These are phyloP conservation scores for Linderina pennispora DNA, from an alignment of 192 early-diverging fungal genomes.

Conservation along the genomic window DNA sequence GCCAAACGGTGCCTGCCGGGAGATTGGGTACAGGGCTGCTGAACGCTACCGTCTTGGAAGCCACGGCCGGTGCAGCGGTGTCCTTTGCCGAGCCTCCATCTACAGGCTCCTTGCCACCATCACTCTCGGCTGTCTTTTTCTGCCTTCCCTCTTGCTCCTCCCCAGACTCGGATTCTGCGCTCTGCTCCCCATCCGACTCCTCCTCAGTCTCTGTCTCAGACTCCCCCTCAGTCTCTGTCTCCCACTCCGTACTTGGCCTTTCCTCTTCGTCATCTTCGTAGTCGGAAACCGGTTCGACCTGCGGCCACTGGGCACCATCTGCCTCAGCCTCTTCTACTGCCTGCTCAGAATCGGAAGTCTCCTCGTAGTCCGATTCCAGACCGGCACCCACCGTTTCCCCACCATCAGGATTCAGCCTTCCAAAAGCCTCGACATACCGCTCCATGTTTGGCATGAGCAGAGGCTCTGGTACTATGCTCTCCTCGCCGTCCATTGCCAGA, in stretches of 20 bases:
- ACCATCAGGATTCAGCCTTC: conserved; percentile 28
- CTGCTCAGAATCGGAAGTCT: conserved; percentile 1
- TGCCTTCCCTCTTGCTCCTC: background rate
- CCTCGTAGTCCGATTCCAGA: conserved; percentile 2
- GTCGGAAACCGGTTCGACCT: background rate
- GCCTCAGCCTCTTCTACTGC: background rate
- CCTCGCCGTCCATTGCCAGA: background rate
- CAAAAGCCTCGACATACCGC: conserved; percentile 36
- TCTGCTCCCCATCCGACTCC: background rate
- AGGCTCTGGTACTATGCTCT: background rate
- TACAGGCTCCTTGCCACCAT: background rate
- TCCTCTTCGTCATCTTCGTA: background rate
- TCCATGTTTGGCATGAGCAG: conserved; percentile 39
- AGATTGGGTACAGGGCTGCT: too few species aligned
- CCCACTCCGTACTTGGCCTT: too few species aligned
- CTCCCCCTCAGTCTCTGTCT: background rate
- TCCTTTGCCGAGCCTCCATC: background rate
- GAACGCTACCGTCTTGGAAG: too few species aligned
- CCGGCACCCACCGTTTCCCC: background rate
- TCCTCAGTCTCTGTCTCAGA: background rate
- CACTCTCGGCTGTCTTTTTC: background rate
- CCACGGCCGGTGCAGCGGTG: too few species aligned
- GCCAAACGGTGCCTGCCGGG: too few species aligned
- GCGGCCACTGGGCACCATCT: too few species aligned
- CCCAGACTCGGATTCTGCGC: background rate